These are phyloP conservation scores for Brassica juncea DNA, from an alignment of 345 rosid genomes.

Conservation along the genomic window DNA sequence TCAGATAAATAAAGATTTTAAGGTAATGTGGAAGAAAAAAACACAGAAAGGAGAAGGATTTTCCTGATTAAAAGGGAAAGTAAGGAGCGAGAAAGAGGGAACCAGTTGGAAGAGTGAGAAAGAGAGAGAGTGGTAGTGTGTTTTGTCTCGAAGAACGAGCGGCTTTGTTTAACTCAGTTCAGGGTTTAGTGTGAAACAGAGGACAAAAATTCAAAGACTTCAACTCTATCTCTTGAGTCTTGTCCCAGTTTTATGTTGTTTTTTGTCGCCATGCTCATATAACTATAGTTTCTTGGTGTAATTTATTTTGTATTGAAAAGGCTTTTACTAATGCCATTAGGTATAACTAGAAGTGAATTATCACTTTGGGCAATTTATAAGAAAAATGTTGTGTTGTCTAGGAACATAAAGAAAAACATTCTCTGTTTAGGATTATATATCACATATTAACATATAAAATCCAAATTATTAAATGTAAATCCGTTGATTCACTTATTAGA, in stretches of 20 bases:
- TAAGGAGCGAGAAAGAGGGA: slow-evolving; percentile 29
- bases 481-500: not conserved
- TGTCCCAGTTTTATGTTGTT: not conserved
- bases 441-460: too few species aligned
- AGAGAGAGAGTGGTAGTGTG: slow-evolving; percentile 8
- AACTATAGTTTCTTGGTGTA: slow-evolving; percentile 24
- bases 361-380: not conserved
- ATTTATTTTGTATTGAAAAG: not conserved
- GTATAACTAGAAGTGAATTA: not conserved
- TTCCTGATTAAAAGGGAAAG: slow-evolving; percentile 43
- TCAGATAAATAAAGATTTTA: not conserved
- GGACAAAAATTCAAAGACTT: slow-evolving; percentile 28
- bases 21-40: slow-evolving; percentile 23
- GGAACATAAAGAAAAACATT: not conserved
- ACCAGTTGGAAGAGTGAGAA: slow-evolving; percentile 17
- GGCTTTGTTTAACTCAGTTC: slow-evolving; percentile 34
- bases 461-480: too few species aligned
- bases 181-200: slow-evolving; percentile 41
- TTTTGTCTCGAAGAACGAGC: slow-evolving; percentile 47
- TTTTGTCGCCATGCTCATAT: slow-evolving; percentile 24
- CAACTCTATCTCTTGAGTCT: slow-evolving; percentile 1
- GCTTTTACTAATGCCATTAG: slow-evolving; percentile 22
- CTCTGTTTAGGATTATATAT: too few species aligned
- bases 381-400: not conserved
- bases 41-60: slow-evolving; percentile 8